A percentile compares a stretch with the other conserved stretches of the same genome.
Evolutionary conservation across 2,329 filamentous ascomycete species (phyloP).

Genomic region (Shiraia sp.): DNA sequence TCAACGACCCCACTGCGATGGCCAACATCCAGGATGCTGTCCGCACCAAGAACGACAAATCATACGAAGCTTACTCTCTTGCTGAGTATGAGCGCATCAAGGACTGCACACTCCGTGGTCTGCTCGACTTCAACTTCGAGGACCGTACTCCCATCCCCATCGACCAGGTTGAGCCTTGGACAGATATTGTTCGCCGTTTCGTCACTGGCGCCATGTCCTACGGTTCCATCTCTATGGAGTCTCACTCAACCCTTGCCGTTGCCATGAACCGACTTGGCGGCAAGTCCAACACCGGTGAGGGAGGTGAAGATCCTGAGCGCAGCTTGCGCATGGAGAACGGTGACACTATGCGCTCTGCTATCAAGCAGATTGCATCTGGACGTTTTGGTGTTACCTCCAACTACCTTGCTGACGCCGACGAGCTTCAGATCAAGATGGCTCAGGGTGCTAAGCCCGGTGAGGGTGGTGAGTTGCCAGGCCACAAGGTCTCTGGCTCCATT

Average conservation of each 20-base stretch:
- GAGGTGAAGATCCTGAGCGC: slow-evolving; percentile 92
- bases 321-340: slow-evolving; percentile 86
- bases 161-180: slow-evolving; percentile 97
- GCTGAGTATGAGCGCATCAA: slow-evolving; percentile 97
- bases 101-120: slow-evolving; percentile 88
- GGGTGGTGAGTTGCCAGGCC: slow-evolving; percentile 93
- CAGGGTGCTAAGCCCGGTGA: slow-evolving; percentile 98
- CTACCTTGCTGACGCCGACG: slow-evolving; percentile 92
- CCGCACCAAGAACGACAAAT: slow-evolving; percentile 96
- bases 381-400: slow-evolving; percentile 95
- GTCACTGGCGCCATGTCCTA: slow-evolving; percentile 99
- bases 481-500: slow-evolving; percentile 95
- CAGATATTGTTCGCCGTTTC: slow-evolving; percentile 94
- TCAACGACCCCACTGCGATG: slow-evolving; percentile 93
- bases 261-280: slow-evolving; percentile 96
- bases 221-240: slow-evolving; percentile 97
- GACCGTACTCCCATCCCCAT: slow-evolving; percentile 83
- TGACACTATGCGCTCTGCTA: slow-evolving; percentile 95
- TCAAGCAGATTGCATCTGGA: slow-evolving; percentile 96
- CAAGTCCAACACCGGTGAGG: slow-evolving; percentile 97
- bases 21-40: slow-evolving; percentile 97
- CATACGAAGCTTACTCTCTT: slow-evolving; percentile 92
- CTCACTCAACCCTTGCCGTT: slow-evolving; percentile 91
- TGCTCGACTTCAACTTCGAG: slow-evolving; percentile 96
- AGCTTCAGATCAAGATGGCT: slow-evolving; percentile 99